These are phyloP conservation scores for Venustampulla echinocandica DNA, from an alignment of 495 filamentous ascomycete species.

Conservation along the genomic window DNA sequence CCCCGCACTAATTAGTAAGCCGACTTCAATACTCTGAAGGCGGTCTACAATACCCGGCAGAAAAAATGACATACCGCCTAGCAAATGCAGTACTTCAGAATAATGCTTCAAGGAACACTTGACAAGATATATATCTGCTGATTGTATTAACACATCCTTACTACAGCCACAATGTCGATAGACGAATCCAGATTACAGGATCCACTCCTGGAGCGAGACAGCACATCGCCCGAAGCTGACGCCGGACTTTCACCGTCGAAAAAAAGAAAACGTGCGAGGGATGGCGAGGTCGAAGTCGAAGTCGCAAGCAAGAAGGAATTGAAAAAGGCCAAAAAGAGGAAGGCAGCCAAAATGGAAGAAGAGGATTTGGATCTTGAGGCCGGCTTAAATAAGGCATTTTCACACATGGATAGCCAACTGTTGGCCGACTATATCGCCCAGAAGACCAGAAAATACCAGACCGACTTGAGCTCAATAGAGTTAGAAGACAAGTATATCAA, in stretches of 20 bases:
- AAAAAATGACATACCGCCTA: too few species aligned
- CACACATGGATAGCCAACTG: constrained; percentile 68
- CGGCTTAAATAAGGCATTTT: constrained; percentile 75
- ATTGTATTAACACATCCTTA: too few species aligned
- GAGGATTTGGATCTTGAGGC: constrained; percentile 49
- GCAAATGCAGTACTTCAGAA: too few species aligned
- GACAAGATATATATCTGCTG: too few species aligned
- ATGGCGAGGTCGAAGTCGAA: constrained; percentile 8
- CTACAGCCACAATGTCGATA: constrained; percentile 16
- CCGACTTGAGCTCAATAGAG: constrained; percentile 72
- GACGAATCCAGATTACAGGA: constrained; percentile 19
- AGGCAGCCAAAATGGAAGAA: constrained; percentile 50
- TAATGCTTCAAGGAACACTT: too few species aligned
- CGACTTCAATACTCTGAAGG: too few species aligned
- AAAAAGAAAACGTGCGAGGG: constrained; percentile 22
- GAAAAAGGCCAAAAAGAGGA: constrained; percentile 42
- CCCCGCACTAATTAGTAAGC: too few species aligned
- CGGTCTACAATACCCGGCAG: too few species aligned
- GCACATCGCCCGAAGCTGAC: constrained; percentile 12
- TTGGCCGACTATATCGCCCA: constrained; percentile 84
- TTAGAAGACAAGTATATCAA: constrained; percentile 73
- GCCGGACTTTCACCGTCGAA: constrained; percentile 5
- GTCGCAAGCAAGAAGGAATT: constrained; percentile 1
- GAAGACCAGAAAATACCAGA: constrained; percentile 65
- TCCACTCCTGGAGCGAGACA: constrained; percentile 18